phyloP scores from a whole-genome alignment of 192 early-diverging fungal species.

The Diversispora eburnea region DNA sequence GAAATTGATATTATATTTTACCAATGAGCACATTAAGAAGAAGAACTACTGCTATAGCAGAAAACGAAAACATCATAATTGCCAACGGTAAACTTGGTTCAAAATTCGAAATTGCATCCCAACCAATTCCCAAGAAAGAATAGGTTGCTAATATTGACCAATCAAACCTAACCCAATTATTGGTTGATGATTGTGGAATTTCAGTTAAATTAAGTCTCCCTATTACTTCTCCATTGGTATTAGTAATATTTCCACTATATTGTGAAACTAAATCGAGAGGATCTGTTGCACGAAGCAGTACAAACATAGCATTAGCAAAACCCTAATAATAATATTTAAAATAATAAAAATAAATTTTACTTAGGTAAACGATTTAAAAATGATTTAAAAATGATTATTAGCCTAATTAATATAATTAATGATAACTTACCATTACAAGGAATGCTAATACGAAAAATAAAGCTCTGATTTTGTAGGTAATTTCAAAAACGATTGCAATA shows the following conservation, averaged over 20 bases:
- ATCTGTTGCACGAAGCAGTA: not conserved
- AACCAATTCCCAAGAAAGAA: slow-evolving; percentile 9
- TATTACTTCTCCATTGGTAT: not conserved
- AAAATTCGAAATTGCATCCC: not conserved
- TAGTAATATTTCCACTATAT: not conserved
- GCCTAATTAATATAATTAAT: not conserved
- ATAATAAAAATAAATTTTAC: not conserved
- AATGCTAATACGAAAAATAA: not conserved
- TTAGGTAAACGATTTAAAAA: not conserved
- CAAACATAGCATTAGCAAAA: not conserved
- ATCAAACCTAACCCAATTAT: slow-evolving; percentile 5
- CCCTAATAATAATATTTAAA: not conserved
- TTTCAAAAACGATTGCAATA: not conserved
- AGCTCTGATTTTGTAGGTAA: not conserved
- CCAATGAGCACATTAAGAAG: slow-evolving; percentile 2
- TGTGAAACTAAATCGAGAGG: not conserved
- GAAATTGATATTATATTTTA: not conserved
- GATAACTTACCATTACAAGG: not conserved
- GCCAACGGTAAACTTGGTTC: not conserved
- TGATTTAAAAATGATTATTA: not conserved
- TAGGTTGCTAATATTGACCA: not conserved
- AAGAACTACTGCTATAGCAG: not conserved
- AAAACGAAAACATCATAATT: not conserved
- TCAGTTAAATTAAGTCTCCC: not conserved
- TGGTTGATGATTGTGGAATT: not conserved